phyloP scores from a whole-genome alignment of 768 basidiomycete species.

The Suillus ampliporus region DNA sequence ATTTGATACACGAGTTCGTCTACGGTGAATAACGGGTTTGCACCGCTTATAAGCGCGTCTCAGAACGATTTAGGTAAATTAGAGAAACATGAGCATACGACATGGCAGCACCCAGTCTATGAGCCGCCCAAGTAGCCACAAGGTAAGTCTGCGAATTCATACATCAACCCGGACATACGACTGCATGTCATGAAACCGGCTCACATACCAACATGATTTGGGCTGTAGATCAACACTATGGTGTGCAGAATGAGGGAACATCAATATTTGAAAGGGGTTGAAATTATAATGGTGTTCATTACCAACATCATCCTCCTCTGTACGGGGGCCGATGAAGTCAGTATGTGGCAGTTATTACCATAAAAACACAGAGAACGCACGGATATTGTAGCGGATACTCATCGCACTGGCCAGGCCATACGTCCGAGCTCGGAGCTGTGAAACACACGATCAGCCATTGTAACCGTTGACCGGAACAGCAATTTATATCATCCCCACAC shows the following conservation, averaged over 20 bases:
- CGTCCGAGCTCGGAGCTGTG: conserved; percentile 42
- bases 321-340: conserved; percentile 4
- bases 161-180: not conserved
- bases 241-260: conserved; percentile 12
- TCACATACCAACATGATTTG: conserved; percentile 65
- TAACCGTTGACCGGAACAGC: conserved; percentile 1
- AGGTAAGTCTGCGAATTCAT: conserved; percentile 51
- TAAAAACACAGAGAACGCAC: conserved; percentile 27
- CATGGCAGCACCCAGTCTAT: conserved; percentile 60
- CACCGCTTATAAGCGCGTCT: conserved; percentile 46
- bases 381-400: conserved; percentile 37
- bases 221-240: conserved; percentile 66
- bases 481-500: not conserved
- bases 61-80: not conserved
- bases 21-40: conserved; percentile 63
- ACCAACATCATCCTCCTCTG: conserved; percentile 48
- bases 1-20: conserved; percentile 68
- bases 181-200: not conserved
- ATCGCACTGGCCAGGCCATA: conserved; percentile 46
- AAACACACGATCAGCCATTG: not conserved
- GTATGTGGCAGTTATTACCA: not conserved
- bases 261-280: not conserved
- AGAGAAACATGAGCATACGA: conserved; percentile 47
- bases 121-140: conserved; percentile 59
- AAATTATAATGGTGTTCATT: conserved; percentile 16